Base-by-base conservation (phyloP, 176 grass and related monocot species). In the Eremochloa ophiuroides region DNA sequence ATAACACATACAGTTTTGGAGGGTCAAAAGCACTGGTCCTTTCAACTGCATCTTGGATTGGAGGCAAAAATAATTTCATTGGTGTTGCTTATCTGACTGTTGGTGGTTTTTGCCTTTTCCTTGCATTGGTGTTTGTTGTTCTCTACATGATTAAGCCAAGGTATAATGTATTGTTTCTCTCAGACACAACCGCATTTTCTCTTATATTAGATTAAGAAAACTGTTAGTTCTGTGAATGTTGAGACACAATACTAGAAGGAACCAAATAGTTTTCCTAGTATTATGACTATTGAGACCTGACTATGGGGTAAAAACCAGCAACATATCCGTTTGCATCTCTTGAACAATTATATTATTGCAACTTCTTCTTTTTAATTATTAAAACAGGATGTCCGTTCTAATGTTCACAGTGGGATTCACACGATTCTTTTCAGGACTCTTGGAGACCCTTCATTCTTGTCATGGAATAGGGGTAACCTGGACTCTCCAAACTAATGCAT, bases 1-100 rank as follows among this genome's bases (percentile, higher is more conserved):
- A 94, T 79, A 94, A 98, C 88, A 93, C 95, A 59, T 93, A 98
- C 38, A 94, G 90, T 78, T 94, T 94, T 76, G 92, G 90, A 72
- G 92, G 95, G 46, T 85, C 89, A 13, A 98, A 98, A 88, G 82
- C 84, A 17, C 69, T 95, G 74, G 82, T 95, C 71, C 90, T 98
- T 76, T 98, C 95, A 44, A 98, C 95, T 64, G 80, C 90, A 22
- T 82, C 95, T 46, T 98, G 95, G 95, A 89, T 98, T 80, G 95
- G 95, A 64, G 92, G 92, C n/a, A 91, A 89, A 73, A 98, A 98
- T 25, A 87, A 79, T 69, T 95, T 95, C 75, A 94, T 98, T 78
- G 95, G 95, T 65, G 16, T 89, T 28, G 90, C 95, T 25, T 98
- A 98, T 86, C 62, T 95, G 42, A 76, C 71, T 59, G 77, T 95